Evolutionary conservation across 2,329 filamentous ascomycete genomes (phyloP).

Genomic region (Penicillium expansum): DNA sequence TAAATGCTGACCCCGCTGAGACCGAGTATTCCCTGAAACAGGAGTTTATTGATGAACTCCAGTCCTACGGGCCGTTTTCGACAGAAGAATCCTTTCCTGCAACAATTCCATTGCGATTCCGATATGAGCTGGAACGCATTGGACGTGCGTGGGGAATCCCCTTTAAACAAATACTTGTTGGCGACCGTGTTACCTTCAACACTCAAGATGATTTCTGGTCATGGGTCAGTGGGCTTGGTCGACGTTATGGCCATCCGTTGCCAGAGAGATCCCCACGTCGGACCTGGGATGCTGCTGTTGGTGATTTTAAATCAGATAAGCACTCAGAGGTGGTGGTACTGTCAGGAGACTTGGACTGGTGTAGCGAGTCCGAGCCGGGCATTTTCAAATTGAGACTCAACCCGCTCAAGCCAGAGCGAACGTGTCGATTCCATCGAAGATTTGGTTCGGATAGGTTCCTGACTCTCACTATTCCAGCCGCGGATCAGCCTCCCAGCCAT

Average conservation of each 20-base stretch:
- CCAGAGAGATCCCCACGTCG: slow-evolving; percentile 32
- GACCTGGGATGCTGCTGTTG: slow-evolving; percentile 38
- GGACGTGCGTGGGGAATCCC: slow-evolving; percentile 30
- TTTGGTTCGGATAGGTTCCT: slow-evolving; percentile 50
- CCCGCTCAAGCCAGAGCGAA: slow-evolving; percentile 42
- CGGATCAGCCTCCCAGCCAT: slow-evolving; percentile 28
- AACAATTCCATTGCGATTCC: slow-evolving; percentile 33
- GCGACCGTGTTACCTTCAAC: slow-evolving; percentile 23
- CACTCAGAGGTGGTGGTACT: slow-evolving; percentile 41
- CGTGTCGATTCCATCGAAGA: slow-evolving; percentile 46
- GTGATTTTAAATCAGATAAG: slow-evolving; percentile 32
- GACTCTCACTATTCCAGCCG: slow-evolving; percentile 38
- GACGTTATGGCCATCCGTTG: slow-evolving; percentile 22
- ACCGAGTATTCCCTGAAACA: slow-evolving; percentile 16
- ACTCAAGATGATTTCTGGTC: slow-evolving; percentile 35
- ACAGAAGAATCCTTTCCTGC: slow-evolving; percentile 24
- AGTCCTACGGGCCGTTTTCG: slow-evolving; percentile 38
- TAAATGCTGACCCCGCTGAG: slow-evolving; percentile 2
- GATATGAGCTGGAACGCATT: slow-evolving; percentile 41
- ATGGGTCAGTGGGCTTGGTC: slow-evolving; percentile 29
- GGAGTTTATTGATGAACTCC: slow-evolving; percentile 30
- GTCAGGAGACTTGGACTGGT: slow-evolving; percentile 43
- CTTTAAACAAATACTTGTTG: slow-evolving; percentile 30
- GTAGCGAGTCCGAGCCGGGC: slow-evolving; percentile 29
- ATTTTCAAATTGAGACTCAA: slow-evolving; percentile 42